Base-by-base conservation (phyloP, 1,284 basidiomycete species). In the Ceratobasidium papillatum region DNA sequence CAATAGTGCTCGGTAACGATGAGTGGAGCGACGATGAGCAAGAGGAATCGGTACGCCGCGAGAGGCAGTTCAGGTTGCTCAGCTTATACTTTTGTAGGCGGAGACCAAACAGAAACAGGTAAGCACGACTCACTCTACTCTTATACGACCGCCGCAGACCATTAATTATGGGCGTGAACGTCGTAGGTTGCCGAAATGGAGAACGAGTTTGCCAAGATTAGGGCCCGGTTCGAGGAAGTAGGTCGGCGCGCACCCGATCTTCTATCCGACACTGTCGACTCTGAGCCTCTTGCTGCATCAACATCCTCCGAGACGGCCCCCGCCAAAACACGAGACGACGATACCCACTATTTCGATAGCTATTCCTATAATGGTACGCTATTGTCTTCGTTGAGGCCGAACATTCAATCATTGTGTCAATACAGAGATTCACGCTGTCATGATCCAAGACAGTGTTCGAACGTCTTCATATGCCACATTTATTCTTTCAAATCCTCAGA, bases 401-500 rank as follows among this genome's bases (percentile, higher is more conserved):
- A 22, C 17, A 56, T n/a, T 36, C 32, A 25, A 41, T 25, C 32
- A 14, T 25, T 30, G 19, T 12, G 14, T 22, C 11, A 27, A 17
- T 72, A 17, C 78, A 93, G 92, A 93, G 77, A 93, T 94, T 52
- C 91, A 93, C 77, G 87, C 90, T 1, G 85, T 91, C 47, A 93
- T 93, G 91, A 91, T 91, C 77, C 88, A 90, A 80, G 97, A 99
- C 81, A 91, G 92, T 82, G 94, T 97, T 62, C 89, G 97, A 56
- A 99, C 97, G 0, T 91, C 96, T 22, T 92, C 94, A 1, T 99
- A 99, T 81, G 95, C 94, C 0, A 88, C 91, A 22, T 99, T 95
- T 83, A 95, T 99, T 80, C 85, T 97, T 38, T 89, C 87, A n/a
- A 97, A 94, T 81, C 91, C 94, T 0, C 82, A 86, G 17, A 84